phyloP scores from a whole-genome alignment of 2,329 filamentous ascomycete genomes.

The Scedosporium minutisporum region DNA sequence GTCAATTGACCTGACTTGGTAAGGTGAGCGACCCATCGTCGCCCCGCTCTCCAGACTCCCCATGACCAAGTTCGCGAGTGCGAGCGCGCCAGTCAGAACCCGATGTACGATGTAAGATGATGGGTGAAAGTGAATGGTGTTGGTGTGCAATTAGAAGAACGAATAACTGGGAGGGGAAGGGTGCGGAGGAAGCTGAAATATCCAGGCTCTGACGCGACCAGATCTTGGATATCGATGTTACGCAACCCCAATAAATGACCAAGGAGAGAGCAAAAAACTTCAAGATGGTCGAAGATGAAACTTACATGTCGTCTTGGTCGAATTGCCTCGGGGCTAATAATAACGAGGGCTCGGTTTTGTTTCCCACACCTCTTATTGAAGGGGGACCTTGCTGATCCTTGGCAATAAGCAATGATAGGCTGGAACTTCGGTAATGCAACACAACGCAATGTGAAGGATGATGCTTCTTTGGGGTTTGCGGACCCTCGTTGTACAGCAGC shows the following conservation, averaged over 20 bases:
- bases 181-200: background rate
- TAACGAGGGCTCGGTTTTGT: background rate
- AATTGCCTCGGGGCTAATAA: background rate
- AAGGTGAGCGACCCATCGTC: background rate
- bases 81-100: background rate
- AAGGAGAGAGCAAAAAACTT: background rate
- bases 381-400: background rate
- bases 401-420: slow-evolving; percentile 3
- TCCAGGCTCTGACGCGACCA: background rate
- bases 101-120: background rate
- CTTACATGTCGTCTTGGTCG: background rate
- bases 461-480: slow-evolving; percentile 3
- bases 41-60: background rate
- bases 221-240: background rate
- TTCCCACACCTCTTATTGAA: background rate
- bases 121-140: background rate
- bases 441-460: slow-evolving; percentile 2
- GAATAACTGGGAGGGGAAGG: background rate
- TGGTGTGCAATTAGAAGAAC: background rate
- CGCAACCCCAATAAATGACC: background rate
- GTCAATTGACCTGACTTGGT: background rate
- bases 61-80: background rate
- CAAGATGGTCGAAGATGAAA: background rate
- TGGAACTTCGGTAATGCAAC: slow-evolving; percentile 3
- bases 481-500: background rate